phyloP scores from a whole-genome alignment of 495 filamentous ascomycete species.

The Letharia lupina region DNA sequence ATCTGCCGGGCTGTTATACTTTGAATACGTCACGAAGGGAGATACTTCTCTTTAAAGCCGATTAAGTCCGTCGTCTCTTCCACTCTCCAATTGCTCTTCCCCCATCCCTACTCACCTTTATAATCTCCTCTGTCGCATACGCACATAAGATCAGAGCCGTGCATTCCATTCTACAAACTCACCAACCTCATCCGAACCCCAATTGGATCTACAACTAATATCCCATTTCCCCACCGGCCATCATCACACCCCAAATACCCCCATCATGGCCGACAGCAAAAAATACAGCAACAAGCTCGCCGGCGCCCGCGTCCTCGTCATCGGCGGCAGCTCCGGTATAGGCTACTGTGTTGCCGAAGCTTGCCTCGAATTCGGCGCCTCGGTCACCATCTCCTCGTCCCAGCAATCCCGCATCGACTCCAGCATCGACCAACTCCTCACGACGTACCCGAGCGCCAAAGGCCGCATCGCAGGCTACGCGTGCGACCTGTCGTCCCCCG shows the following conservation, averaged over 20 bases:
- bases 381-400: constrained; percentile 49
- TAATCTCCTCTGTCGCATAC: neutral
- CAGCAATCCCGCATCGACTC: constrained; percentile 33
- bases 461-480: constrained; percentile 35
- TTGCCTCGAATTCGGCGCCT: constrained; percentile 40
- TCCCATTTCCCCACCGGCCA: neutral
- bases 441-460: constrained; percentile 31
- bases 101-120: neutral
- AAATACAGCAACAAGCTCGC: constrained; percentile 29
- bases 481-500: constrained; percentile 42
- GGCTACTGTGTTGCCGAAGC: constrained; percentile 48
- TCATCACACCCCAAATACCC: neutral
- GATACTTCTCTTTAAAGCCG: neutral
- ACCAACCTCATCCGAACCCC: neutral
- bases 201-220: neutral
- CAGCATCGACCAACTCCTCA: constrained; percentile 34
- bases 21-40: too few species aligned
- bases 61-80: neutral
- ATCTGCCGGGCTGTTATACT: neutral
- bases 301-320: constrained; percentile 38
- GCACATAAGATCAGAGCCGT: neutral
- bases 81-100: neutral
- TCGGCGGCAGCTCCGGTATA: constrained; percentile 50
- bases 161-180: neutral
- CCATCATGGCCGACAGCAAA: constrained; percentile 19